Evolutionary conservation across 805 yeast genomes (phyloP), one percentile per base, ranked within the genome.

Genomic region (Wickerhamiella allomyrinae): DNA sequence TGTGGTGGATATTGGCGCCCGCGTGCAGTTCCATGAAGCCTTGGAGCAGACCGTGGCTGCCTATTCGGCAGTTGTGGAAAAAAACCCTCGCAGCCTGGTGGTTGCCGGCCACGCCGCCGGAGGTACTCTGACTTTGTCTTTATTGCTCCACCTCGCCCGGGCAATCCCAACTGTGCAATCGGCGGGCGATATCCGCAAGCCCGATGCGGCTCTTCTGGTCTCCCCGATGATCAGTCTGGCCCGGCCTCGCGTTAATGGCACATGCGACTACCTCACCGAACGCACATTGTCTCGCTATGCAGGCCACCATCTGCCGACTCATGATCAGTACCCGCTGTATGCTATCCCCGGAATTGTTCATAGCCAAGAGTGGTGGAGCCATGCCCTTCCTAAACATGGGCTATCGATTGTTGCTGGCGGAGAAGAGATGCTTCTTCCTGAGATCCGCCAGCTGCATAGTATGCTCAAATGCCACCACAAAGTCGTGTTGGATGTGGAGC

Each of bases 71-170:
- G 44, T 65, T 6, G 44, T 48, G 0, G 23, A 42, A 6, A 43
- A 29, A 3, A 41, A 50, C 36, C 61, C 61, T 0, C 39, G 43
- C 0, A 54, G 70, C 1, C 57, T 57, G 20, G 54, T 68, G 3
- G 36, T 68, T 4, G 50, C 60, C 39, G 77, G 76, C 0, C 75
- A 72, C 41, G 69, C 75, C 0, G 53, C 63, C 3, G 77, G 77
- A 1, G 75, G 70, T 0, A 67, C 65, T n/a, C 46, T 68, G 29
- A 56, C 59, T 3, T 46, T 69, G 37, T 50, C 66, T 10, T 49
- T 66, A 40, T 41, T 69, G 39, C 55, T 66, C 15, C 66, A 64
- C 47, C 51, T 62, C 23, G 55, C 59, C n/a, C 34, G 49, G n/a
- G 68, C 71, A 0, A 46, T 49, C 14, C 53, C 49, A 22, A n/a